These are phyloP conservation scores for Ogataea methylovora DNA, from an alignment of 805 yeast genomes.

Conservation along the genomic window DNA sequence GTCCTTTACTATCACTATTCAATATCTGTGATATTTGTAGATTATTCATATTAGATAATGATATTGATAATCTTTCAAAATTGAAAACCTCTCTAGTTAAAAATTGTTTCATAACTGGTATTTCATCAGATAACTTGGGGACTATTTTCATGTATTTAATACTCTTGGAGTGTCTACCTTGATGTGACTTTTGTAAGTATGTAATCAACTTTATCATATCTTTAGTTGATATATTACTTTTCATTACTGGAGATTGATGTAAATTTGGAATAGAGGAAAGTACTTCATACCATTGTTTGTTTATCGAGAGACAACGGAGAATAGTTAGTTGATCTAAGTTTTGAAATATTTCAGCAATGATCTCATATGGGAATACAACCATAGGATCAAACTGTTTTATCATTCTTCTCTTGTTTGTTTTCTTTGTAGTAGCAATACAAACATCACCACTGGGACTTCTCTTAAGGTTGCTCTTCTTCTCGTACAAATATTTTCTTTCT, in stretches of 20 bases:
- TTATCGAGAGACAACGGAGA: constrained; percentile 10
- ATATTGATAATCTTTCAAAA: constrained; percentile 1
- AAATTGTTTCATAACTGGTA: background rate
- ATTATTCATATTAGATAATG: background rate
- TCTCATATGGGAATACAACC: constrained; percentile 17
- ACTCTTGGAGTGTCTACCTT: constrained; percentile 3
- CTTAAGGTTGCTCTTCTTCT: background rate
- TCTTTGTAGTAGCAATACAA: background rate
- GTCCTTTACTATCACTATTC: constrained; percentile 3
- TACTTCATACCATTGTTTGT: constrained; percentile 10
- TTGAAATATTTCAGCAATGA: constrained; percentile 7
- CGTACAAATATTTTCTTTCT: background rate
- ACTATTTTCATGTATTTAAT: constrained; percentile 4
- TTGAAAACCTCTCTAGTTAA: background rate
- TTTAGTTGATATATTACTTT: constrained; percentile 3
- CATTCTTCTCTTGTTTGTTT: background rate
- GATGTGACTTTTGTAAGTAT: constrained; percentile 6
- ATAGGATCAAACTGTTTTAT: constrained; percentile 13
- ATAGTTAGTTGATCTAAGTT: constrained; percentile 9
- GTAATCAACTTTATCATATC: constrained; percentile 10
- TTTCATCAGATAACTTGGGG: constrained; percentile 1
- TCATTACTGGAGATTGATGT: constrained; percentile 6
- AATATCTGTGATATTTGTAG: constrained; percentile 2
- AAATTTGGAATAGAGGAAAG: constrained; percentile 7
- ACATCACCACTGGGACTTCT: too few relatives aligned